These are phyloP conservation scores for Didymella glomerata DNA, from an alignment of 2,329 filamentous ascomycete genomes.

Conservation along the genomic window DNA sequence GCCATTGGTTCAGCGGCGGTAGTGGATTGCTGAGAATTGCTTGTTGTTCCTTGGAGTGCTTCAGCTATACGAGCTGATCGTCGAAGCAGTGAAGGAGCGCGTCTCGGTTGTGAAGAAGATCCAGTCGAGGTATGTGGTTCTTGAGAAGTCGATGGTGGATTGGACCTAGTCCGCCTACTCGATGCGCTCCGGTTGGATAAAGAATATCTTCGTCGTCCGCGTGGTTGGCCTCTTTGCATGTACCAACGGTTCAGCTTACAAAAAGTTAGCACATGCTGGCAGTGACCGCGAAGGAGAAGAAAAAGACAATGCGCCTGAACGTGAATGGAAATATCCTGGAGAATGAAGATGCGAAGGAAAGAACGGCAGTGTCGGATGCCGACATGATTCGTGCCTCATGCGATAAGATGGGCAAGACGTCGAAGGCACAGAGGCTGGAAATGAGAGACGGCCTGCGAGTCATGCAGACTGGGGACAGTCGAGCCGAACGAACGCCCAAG, in stretches of 20 bases:
- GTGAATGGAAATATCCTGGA: not conserved
- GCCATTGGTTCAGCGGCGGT: conserved; percentile 42
- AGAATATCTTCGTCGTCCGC: conserved; percentile 49
- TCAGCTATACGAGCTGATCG: conserved; percentile 47
- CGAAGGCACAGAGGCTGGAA: conserved; percentile 27
- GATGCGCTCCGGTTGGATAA: conserved; percentile 39
- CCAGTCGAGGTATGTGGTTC: conserved; percentile 26
- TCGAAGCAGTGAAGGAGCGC: conserved; percentile 37
- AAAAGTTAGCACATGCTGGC: not conserved
- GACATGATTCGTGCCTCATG: not conserved
- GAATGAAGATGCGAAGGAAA: not conserved
- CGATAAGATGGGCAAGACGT: conserved; percentile 11
- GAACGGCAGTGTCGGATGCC: not conserved
- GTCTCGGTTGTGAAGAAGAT: conserved; percentile 27
- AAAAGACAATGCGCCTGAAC: not conserved
- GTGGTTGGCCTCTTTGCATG: conserved; percentile 49
- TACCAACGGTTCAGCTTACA: conserved; percentile 9
- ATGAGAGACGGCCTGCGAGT: conserved; percentile 29
- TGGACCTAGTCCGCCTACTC: conserved; percentile 39
- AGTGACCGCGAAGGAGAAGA: not conserved
- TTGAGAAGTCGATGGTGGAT: conserved; percentile 24
- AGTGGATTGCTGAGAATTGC: conserved; percentile 25
- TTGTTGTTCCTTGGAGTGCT: conserved; percentile 39
- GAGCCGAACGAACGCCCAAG: not conserved
- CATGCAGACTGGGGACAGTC: not conserved